A percentile compares a stretch with the other conserved stretches of the same genome.
These are phyloP conservation scores for Globisporangium alternatum DNA, from an alignment of 352 stramenopile species.

Conservation along the genomic window DNA sequence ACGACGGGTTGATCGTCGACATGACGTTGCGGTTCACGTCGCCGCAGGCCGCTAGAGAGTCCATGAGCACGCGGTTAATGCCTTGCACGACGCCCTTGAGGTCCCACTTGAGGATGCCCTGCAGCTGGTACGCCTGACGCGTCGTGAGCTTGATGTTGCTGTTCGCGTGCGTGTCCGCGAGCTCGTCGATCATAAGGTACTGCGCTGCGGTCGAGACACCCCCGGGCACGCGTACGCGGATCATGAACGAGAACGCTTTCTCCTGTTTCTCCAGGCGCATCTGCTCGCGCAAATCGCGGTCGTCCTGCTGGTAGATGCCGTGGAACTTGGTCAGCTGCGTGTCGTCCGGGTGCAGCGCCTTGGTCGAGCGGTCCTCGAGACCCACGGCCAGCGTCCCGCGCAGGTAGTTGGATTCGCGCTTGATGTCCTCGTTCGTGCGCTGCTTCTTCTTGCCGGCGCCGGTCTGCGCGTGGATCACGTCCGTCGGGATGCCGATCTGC, in stretches of 20 bases:
- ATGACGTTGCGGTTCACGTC: constrained; percentile 98
- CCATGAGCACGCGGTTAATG: constrained; percentile 91
- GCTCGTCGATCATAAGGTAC: constrained; percentile 93
- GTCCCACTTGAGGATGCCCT: constrained; percentile 96
- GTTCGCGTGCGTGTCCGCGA: constrained; percentile 92
- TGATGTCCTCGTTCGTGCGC: constrained; percentile 85
- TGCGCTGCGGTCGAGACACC: constrained; percentile 92
- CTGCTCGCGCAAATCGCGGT: constrained; percentile 87
- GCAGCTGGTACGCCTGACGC: constrained; percentile 95
- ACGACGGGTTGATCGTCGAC: constrained; percentile 84
- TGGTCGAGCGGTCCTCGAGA: constrained; percentile 71
- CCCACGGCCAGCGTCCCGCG: constrained; percentile 64
- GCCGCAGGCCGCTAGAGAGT: constrained; percentile 95
- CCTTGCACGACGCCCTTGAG: constrained; percentile 95
- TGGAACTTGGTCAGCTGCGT: constrained; percentile 95
- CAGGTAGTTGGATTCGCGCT: constrained; percentile 74
- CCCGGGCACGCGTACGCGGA: constrained; percentile 95
- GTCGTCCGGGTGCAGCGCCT: constrained; percentile 63
- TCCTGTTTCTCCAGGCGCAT: constrained; percentile 79
- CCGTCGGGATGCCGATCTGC: constrained; percentile 56
- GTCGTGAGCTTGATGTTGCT: constrained; percentile 95
- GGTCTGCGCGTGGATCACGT: constrained; percentile 41
- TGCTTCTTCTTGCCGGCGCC: constrained; percentile 60
- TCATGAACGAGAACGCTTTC: constrained; percentile 97
- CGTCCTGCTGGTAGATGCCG: constrained; percentile 97